Evolutionary conservation across 306 rosid genomes (phyloP), one percentile per base, ranked within the genome.

Genomic region (Rubus parviflorus): DNA sequence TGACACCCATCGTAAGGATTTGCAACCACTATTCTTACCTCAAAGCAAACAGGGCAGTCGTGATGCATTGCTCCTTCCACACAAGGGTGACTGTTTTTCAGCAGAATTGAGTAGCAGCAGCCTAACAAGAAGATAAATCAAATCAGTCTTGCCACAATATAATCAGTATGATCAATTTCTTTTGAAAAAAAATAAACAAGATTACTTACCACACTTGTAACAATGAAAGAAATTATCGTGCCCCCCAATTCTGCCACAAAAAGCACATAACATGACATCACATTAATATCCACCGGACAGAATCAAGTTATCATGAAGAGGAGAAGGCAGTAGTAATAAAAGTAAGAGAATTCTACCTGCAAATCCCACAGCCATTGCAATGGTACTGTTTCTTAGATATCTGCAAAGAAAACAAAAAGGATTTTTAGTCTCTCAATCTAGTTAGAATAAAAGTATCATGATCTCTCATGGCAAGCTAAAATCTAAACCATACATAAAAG

Each of bases 11-110:
- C 20, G 4, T 20, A 12, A 47, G 60, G 22, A 2, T 57, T 23
- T 58, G 12, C 40, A 35, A 38, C 53, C 4, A 25, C 23, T 5
- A 20, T 9, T 54, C 70, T 72, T 84, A 92, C 98, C 98, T 94
- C 98, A 75, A 89, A 92, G 81, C 97, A 92, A 83, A 94, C 83
- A 68, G 97, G 96, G 77, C 97, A 94, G 81, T 94, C 90, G 5
- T 94, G 97, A 83, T 94, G 97, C 96, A 90, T 92, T 68, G 98
- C 98, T 75, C 97, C 89, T 85, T 94, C 98, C 68, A 94, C 90
- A 62, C 98, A 94, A 25, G 91, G 92, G 83, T 94, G 98, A 53
- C 93, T 75, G 73, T 87, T 81, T 79, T 90, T 90, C 74, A 92
- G 49, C 83, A 85, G 30, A 62, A 58, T 62, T 14, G 98, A 84